phyloP scores from a whole-genome alignment of 306 rosid species.

The Castanea crenata region DNA sequence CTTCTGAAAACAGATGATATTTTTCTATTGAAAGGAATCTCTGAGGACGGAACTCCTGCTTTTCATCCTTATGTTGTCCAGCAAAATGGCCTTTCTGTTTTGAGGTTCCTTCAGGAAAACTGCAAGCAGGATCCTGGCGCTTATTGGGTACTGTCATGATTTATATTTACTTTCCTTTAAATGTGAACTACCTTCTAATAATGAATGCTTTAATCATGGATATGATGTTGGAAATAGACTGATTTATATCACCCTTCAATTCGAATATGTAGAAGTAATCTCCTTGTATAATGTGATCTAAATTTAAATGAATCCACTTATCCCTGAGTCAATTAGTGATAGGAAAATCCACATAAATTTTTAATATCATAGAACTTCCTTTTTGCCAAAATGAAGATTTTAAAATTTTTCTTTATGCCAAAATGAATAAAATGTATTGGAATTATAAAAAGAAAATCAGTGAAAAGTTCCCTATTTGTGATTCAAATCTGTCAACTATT shows the following conservation, averaged over 20 bases:
- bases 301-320: neutral
- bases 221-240: neutral
- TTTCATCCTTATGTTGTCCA: slow-evolving; percentile 94
- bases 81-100: slow-evolving; percentile 94
- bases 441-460: no score
- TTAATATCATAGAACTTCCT: neutral
- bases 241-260: neutral
- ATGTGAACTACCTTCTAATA: neutral
- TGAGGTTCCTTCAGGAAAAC: slow-evolving; percentile 95
- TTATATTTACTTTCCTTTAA: neutral
- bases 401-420: neutral
- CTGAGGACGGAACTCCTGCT: slow-evolving; percentile 94
- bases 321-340: no score
- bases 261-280: neutral
- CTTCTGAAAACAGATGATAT: slow-evolving; percentile 93
- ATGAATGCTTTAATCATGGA: neutral
- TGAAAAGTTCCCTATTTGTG: no score
- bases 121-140: slow-evolving; percentile 99
- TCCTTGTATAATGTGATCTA: neutral
- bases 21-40: slow-evolving; percentile 83
- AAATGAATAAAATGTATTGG: no score
- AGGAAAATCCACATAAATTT: no score
- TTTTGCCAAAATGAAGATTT: neutral
- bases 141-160: slow-evolving; percentile 72
- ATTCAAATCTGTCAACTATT: no score